Percentiles rank a stretch among this genome's conserved stretches.
These are phyloP conservation scores for Blastocystis sp. DNA, from an alignment of 352 stramenopile genomes.

Conservation along the genomic window DNA sequence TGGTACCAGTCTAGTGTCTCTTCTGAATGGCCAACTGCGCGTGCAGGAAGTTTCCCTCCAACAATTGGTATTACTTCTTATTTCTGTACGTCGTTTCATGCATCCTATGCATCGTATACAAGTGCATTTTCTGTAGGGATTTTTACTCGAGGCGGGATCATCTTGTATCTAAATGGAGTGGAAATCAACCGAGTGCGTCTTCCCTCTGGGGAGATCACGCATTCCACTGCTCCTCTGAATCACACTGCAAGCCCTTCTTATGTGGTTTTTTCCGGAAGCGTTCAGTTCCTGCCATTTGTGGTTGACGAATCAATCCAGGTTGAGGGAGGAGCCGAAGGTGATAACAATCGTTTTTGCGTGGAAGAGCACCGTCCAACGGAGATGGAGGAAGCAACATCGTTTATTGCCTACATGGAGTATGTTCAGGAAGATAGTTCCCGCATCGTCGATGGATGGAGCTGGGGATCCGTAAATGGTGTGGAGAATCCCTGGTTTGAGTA, in stretches of 20 bases:
- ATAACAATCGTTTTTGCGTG: conserved; percentile 38
- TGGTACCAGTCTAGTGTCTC: neutral
- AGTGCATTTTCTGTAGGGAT: conserved; percentile 13
- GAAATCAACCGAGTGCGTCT: conserved; percentile 15
- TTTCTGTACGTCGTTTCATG: conserved; percentile 10
- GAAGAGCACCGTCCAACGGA: conserved; percentile 14
- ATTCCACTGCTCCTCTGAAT: neutral
- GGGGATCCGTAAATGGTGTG: neutral
- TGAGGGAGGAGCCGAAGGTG: neutral
- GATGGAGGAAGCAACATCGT: neutral
- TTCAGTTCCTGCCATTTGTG: conserved; percentile 43
- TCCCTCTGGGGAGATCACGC: neutral
- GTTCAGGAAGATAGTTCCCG: neutral
- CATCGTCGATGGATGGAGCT: neutral
- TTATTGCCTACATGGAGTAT: conserved; percentile 10
- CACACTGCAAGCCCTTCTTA: neutral
- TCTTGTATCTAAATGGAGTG: conserved; percentile 51
- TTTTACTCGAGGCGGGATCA: neutral
- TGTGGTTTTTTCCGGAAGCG: conserved; percentile 21
- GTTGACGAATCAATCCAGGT: neutral
- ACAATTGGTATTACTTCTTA: neutral
- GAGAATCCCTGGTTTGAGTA: conserved; percentile 14
- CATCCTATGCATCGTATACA: neutral
- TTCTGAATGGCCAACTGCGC: neutral
- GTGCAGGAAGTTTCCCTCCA: neutral